Evolutionary conservation across 176 grass and related monocot genomes (phyloP).

Genomic region (Oryza glaberrima): DNA sequence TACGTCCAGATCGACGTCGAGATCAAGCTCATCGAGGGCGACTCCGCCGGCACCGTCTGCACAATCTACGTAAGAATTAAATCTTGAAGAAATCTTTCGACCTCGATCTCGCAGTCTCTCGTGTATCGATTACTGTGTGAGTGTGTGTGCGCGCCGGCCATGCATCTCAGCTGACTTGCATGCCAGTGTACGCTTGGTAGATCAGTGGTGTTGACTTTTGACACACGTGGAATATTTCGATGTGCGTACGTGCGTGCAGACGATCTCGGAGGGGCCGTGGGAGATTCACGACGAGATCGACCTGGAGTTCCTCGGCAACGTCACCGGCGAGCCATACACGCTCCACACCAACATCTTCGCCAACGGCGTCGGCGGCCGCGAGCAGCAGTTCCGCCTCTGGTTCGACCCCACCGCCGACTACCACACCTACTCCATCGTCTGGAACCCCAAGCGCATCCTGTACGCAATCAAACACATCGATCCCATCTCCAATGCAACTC

Average conservation of each 20-base stretch:
- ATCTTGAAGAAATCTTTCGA: background rate
- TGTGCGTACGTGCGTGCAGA: conserved; percentile 33
- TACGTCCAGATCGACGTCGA: conserved; percentile 59
- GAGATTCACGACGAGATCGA: conserved; percentile 72
- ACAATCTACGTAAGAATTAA: conserved; percentile 64
- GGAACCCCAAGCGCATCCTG: conserved; percentile 76
- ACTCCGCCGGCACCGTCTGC: conserved; percentile 73
- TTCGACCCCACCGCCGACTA: conserved; percentile 67
- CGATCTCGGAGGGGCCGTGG: conserved; percentile 52
- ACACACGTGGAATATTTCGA: conserved; percentile 29
- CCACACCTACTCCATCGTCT: conserved; percentile 83
- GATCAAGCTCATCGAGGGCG: conserved; percentile 67
- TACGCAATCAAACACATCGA: conserved; percentile 19
- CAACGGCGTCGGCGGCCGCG: conserved; percentile 55
- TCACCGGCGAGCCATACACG: conserved; percentile 58
- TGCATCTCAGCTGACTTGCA: background rate
- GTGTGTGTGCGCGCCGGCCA: background rate
- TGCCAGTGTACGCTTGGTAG: background rate
- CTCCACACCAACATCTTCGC: conserved; percentile 84
- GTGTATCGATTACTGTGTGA: background rate
- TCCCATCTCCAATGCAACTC: no score
- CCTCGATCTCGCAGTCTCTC: background rate
- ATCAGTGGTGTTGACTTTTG: conserved; percentile 35
- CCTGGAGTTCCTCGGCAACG: conserved; percentile 80
- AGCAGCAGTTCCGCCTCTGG: conserved; percentile 73